phyloP scores from a whole-genome alignment of 345 rosid genomes.

The Pistacia vera region DNA sequence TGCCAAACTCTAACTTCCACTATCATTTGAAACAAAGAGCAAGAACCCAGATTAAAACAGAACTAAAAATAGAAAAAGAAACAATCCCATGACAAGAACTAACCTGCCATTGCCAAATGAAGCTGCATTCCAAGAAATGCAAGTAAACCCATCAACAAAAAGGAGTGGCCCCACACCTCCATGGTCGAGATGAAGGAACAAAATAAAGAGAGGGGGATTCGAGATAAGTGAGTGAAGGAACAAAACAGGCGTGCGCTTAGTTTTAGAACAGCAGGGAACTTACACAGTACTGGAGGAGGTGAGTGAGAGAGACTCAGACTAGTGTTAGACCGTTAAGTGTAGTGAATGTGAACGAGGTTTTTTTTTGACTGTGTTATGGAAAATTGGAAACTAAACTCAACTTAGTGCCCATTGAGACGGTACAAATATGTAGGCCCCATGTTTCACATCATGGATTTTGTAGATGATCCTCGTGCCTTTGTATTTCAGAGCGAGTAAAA shows the following conservation, averaged over 20 bases:
- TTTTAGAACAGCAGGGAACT: conserved; percentile 29
- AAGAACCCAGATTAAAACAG: conserved; percentile 6
- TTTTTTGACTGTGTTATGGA: no score
- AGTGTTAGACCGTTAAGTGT: background rate
- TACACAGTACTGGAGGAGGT: background rate
- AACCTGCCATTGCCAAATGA: conserved; percentile 56
- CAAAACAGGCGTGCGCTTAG: conserved; percentile 13
- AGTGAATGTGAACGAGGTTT: background rate
- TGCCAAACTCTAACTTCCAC: background rate
- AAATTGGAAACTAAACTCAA: no score
- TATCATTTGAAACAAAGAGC: background rate
- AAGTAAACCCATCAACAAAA: conserved; percentile 48
- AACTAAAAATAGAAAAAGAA: conserved; percentile 8
- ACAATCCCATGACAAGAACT: conserved; percentile 17
- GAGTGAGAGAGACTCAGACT: background rate
- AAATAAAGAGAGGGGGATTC: conserved; percentile 13
- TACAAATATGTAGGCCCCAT: no score
- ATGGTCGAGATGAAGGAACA: conserved; percentile 32
- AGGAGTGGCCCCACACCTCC: conserved; percentile 32
- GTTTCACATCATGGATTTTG: no score
- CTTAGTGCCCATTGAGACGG: no score
- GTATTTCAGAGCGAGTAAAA: no score
- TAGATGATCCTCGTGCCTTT: no score
- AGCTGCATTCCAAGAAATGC: conserved; percentile 50
- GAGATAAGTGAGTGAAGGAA: conserved; percentile 29